Conservation (phyloP, 805 yeast species). For the Isabelozyma gotoi region DNA sequence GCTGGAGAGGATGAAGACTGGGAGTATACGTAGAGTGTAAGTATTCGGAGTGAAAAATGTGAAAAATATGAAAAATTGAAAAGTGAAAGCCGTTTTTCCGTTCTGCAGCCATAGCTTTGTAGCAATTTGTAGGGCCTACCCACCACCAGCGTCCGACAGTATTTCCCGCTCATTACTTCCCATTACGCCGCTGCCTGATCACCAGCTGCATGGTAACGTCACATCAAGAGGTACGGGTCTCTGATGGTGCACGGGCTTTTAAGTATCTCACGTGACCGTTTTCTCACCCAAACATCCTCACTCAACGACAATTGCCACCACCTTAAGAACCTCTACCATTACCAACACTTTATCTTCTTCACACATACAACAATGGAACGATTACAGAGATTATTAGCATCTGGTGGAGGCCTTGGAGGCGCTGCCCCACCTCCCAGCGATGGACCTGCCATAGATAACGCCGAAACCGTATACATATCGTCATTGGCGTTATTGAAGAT, state of each 20-base stretch:
- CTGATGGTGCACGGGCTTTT: background rate
- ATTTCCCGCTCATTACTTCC: too few species aligned
- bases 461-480: slow-evolving; percentile 95
- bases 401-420: slow-evolving; percentile 46
- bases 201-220: background rate
- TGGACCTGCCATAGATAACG: slow-evolving; percentile 85
- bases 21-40: background rate
- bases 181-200: background rate
- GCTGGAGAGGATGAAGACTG: background rate
- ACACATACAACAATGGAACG: slow-evolving; percentile 41
- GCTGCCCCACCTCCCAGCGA: slow-evolving; percentile 51
- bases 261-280: background rate
- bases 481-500: slow-evolving; percentile 92
- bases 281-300: background rate
- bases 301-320: slow-evolving; percentile 15
- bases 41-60: background rate
- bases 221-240: background rate
- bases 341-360: too few species aligned
- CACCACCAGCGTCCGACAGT: too few species aligned
- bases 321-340: too few species aligned
- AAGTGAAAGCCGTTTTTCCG: too few species aligned
- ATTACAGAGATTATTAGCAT: slow-evolving; percentile 47
- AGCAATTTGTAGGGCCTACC: too few species aligned
- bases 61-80: too few species aligned
- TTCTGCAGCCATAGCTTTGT: background rate